These are phyloP conservation scores for Bertia moriformis DNA, from an alignment of 2,329 filamentous ascomycete species.

Conservation along the genomic window DNA sequence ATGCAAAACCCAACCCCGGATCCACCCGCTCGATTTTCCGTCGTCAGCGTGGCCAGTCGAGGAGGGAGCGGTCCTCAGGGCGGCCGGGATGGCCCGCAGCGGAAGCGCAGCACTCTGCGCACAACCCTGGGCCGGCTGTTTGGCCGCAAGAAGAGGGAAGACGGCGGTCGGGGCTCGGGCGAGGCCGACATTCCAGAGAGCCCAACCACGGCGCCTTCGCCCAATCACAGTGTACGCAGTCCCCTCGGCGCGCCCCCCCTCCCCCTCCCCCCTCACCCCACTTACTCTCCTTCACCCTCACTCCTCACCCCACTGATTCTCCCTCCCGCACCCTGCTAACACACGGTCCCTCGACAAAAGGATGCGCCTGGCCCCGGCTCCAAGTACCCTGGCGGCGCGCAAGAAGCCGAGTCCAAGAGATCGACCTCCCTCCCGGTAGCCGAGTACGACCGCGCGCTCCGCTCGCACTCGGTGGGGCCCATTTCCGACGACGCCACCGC, in stretches of 20 bases:
- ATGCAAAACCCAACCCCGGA: too few species aligned
- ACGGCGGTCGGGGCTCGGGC: slow-evolving; percentile 4
- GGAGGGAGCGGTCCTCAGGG: slow-evolving; percentile 14
- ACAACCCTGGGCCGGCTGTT: slow-evolving; percentile 42
- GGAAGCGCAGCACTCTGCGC: slow-evolving; percentile 43
- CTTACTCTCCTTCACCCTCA: too few species aligned
- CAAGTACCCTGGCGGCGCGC: slow-evolving; percentile 4
- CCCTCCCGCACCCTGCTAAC: neutral
- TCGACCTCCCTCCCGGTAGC: slow-evolving; percentile 44
- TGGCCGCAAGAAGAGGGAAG: slow-evolving; percentile 39
- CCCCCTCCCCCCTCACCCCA: slow-evolving; percentile 3
- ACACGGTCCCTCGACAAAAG: neutral
- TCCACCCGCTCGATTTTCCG: too few species aligned
- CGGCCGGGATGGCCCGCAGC: slow-evolving; percentile 22
- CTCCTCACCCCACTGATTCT: neutral
- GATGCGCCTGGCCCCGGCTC: neutral
- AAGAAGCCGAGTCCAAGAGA: slow-evolving; percentile 29
- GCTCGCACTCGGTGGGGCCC: slow-evolving; percentile 45
- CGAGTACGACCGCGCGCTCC: slow-evolving; percentile 43
- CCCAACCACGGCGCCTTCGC: neutral
- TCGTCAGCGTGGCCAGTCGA: slow-evolving; percentile 24
- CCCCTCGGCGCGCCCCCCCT: neutral
- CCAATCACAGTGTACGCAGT: neutral
- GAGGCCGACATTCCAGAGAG: too few species aligned
- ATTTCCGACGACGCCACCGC: slow-evolving; percentile 37